phyloP scores from a whole-genome alignment of 306 rosid species.

The Cicer bijugum region DNA sequence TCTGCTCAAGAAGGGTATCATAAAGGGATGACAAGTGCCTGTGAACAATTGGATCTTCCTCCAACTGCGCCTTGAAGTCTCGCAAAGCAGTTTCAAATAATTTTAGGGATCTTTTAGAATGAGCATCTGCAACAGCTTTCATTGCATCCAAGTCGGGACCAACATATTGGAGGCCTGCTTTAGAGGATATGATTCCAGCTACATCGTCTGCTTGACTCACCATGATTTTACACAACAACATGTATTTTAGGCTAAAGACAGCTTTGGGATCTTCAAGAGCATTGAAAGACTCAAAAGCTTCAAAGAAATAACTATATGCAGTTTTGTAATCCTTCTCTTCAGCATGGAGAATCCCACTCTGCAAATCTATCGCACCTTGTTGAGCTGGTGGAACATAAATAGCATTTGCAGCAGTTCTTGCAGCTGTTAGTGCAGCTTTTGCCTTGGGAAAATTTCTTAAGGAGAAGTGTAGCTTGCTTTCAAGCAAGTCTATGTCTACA shows the following conservation, averaged over 20 bases:
- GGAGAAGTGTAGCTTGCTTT: slow-evolving; percentile 91
- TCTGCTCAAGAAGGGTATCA: slow-evolving; percentile 89
- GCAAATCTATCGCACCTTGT: slow-evolving; percentile 91
- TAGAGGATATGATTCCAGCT: slow-evolving; percentile 82
- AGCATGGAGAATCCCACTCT: slow-evolving; percentile 95
- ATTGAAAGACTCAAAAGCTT: slow-evolving; percentile 94
- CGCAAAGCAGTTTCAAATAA: slow-evolving; percentile 81
- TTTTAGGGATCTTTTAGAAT: slow-evolving; percentile 86
- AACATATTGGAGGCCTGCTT: slow-evolving; percentile 82
- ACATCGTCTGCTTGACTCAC: slow-evolving; percentile 94
- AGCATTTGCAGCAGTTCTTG: slow-evolving; percentile 96
- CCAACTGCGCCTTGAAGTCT: slow-evolving; percentile 83
- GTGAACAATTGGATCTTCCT: slow-evolving; percentile 94
- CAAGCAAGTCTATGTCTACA: slow-evolving; percentile 91
- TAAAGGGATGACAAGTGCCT: slow-evolving; percentile 90
- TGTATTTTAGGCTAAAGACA: slow-evolving; percentile 89
- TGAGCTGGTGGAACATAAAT: slow-evolving; percentile 96
- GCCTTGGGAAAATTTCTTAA: slow-evolving; percentile 95
- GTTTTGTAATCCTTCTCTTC: slow-evolving; percentile 97
- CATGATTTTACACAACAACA: slow-evolving; percentile 91
- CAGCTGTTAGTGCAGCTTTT: slow-evolving; percentile 93
- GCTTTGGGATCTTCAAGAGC: slow-evolving; percentile 93
- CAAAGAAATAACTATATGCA: slow-evolving; percentile 89
- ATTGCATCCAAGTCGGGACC: slow-evolving; percentile 98
- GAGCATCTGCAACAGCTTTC: slow-evolving; percentile 96